Percentiles rank a stretch among this genome's conserved stretches.
Conservation (phyloP, 2,329 filamentous ascomycete genomes). For the Fusarium verrucosum region DNA sequence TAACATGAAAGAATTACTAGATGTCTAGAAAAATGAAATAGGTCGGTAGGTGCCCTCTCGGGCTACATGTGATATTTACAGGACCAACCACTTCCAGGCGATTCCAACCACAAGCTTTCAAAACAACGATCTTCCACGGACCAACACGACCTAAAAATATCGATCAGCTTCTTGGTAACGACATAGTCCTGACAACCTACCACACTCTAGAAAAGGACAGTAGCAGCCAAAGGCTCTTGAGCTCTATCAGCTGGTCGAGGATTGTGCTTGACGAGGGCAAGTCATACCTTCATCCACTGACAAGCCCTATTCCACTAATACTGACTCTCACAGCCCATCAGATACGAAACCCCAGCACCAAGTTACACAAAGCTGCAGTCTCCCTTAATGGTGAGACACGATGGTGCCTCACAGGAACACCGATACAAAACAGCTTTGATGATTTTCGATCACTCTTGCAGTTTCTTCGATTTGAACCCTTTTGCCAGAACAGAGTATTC, state of each 20-base stretch:
- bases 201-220: neutral
- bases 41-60: fast-evolving
- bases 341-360: neutral
- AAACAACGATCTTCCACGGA: neutral
- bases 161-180: neutral
- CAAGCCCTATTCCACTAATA: no score
- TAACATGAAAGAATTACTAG: neutral
- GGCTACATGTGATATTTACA: fast-evolving
- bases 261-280: neutral
- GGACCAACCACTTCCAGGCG: neutral
- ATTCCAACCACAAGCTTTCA: neutral
- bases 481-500: fast-evolving
- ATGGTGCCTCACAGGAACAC: neutral
- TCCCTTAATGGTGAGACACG: fast-evolving
- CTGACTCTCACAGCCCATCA: neutral
- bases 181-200: neutral
- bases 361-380: fast-evolving
- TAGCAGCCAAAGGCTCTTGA: fast-evolving
- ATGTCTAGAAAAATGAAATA: slow-evolving; percentile 8
- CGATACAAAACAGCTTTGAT: neutral
- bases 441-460: neutral
- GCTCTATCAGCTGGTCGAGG: neutral
- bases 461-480: neutral
- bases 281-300: fast-evolving
- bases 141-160: fast-evolving